Conservation (phyloP, 169 alveolate genomes). For the Plasmodium gallinaceum region DNA sequence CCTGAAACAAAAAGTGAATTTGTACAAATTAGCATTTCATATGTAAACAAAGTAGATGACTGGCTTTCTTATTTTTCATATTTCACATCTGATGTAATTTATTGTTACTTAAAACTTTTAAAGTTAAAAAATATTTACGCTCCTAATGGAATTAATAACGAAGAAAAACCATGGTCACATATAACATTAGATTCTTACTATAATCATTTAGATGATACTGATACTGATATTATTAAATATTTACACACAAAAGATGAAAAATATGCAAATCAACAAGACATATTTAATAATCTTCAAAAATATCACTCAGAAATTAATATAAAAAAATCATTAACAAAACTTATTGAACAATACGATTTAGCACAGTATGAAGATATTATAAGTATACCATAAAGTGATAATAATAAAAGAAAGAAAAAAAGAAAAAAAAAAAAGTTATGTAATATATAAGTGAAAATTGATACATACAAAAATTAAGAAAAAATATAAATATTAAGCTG, state of each 20-base stretch:
- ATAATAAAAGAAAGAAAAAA: background rate
- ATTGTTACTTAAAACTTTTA: conserved; percentile 66
- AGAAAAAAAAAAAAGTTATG: too few species aligned
- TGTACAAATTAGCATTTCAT: conserved; percentile 63
- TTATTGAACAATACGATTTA: conserved; percentile 65
- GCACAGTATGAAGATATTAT: conserved; percentile 74
- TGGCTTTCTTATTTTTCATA: conserved; percentile 76
- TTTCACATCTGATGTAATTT: conserved; percentile 63
- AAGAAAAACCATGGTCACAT: conserved; percentile 76
- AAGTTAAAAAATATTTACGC: conserved; percentile 64
- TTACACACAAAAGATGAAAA: conserved; percentile 66
- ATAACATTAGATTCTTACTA: conserved; percentile 57
- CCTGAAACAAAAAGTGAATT: conserved; percentile 66
- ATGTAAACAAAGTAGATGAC: conserved; percentile 52
- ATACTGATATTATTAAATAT: conserved; percentile 61
- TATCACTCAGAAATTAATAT: conserved; percentile 73
- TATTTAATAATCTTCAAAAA: conserved; percentile 58
- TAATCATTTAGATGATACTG: conserved; percentile 47
- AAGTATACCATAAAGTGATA: conserved; percentile 38
- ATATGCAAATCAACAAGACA: conserved; percentile 64
- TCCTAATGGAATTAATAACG: conserved; percentile 51
- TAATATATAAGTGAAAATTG: too few species aligned
- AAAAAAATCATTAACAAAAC: conserved; percentile 58
- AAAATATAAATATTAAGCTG: too few species aligned
- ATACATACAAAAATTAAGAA: too few species aligned